Percentiles rank a stretch among this genome's conserved stretches.
Conservation (phyloP, 1,284 basidiomycete genomes). For the Coniophora puteana region DNA sequence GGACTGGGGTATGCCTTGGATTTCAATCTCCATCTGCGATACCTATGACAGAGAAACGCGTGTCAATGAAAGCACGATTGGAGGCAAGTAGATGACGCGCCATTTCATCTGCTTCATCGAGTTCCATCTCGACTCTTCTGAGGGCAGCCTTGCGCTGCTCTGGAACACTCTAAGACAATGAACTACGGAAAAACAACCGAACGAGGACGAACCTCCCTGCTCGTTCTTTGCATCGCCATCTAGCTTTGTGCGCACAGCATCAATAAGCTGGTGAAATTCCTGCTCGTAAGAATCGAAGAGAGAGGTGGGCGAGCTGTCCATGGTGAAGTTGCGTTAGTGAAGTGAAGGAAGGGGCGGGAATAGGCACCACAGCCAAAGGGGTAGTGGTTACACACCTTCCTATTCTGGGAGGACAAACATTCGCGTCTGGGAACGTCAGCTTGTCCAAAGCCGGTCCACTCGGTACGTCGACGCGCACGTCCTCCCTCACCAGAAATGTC, state of each 20-base stretch:
- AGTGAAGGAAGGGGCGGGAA: neutral
- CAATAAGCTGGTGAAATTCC: constrained; percentile 74
- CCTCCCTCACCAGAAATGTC: too few relatives aligned
- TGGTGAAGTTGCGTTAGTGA: constrained; percentile 24
- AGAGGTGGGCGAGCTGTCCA: constrained; percentile 77
- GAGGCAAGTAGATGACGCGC: constrained; percentile 41
- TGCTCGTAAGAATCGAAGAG: constrained; percentile 81
- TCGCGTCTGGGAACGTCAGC: too few relatives aligned
- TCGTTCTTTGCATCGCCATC: constrained; percentile 57
- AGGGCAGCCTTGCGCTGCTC: constrained; percentile 84
- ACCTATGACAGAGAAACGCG: constrained; percentile 51
- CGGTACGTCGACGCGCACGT: constrained; percentile 93
- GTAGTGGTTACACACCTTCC: too few relatives aligned
- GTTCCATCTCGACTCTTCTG: constrained; percentile 88
- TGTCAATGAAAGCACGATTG: too few relatives aligned
- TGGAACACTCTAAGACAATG: constrained; percentile 24
- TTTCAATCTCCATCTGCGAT: constrained; percentile 99
- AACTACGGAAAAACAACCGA: neutral
- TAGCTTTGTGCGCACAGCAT: constrained; percentile 65
- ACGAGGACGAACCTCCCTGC: constrained; percentile 44
- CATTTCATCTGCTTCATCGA: constrained; percentile 99
- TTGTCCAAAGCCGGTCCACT: constrained; percentile 90
- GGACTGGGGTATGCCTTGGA: constrained; percentile 92
- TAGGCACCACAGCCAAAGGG: neutral
- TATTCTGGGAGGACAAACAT: too few relatives aligned